phyloP scores from a whole-genome alignment of 2,329 filamentous ascomycete genomes.

The Xylariaceae sp. region DNA sequence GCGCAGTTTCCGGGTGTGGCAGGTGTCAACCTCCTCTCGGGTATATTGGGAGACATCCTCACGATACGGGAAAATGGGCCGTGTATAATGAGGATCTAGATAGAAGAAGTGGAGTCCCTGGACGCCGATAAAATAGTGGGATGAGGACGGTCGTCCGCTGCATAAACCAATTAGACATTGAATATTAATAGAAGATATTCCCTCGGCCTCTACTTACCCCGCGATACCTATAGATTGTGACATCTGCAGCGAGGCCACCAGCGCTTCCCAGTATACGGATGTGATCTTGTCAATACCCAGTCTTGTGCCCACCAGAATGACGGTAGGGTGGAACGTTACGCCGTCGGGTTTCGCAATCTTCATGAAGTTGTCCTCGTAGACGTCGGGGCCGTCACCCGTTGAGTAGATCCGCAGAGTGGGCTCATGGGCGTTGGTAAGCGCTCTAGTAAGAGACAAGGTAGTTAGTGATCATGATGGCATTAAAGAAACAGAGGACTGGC shows the following conservation, averaged over 20 bases:
- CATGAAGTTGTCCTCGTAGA: slow-evolving; percentile 87
- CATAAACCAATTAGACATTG: slow-evolving; percentile 13
- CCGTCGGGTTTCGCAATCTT: slow-evolving; percentile 66
- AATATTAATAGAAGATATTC: neutral
- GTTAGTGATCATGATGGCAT: slow-evolving; percentile 11
- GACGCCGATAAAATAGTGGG: slow-evolving; percentile 59
- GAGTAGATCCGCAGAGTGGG: slow-evolving; percentile 75
- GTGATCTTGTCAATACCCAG: slow-evolving; percentile 93
- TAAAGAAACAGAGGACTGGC: neutral
- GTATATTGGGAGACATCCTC: slow-evolving; percentile 56
- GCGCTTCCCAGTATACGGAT: slow-evolving; percentile 89
- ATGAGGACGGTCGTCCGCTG: slow-evolving; percentile 87
- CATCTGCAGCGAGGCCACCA: slow-evolving; percentile 79
- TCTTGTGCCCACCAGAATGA: slow-evolving; percentile 84
- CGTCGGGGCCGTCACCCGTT: slow-evolving; percentile 83
- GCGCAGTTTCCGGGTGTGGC: slow-evolving; percentile 81
- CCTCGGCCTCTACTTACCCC: slow-evolving; percentile 55
- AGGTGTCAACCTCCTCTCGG: slow-evolving; percentile 70
- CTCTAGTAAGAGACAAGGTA: slow-evolving; percentile 48
- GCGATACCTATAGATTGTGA: slow-evolving; percentile 94
- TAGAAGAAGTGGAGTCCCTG: slow-evolving; percentile 82
- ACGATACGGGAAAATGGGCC: slow-evolving; percentile 66
- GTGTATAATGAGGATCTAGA: slow-evolving; percentile 86
- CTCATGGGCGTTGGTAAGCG: slow-evolving; percentile 64
- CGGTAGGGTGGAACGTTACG: slow-evolving; percentile 69